Evolutionary conservation across 1,284 basidiomycete species (phyloP), one percentile per base, ranked within the genome.

Genomic region (Ceratobasidium sp.): DNA sequence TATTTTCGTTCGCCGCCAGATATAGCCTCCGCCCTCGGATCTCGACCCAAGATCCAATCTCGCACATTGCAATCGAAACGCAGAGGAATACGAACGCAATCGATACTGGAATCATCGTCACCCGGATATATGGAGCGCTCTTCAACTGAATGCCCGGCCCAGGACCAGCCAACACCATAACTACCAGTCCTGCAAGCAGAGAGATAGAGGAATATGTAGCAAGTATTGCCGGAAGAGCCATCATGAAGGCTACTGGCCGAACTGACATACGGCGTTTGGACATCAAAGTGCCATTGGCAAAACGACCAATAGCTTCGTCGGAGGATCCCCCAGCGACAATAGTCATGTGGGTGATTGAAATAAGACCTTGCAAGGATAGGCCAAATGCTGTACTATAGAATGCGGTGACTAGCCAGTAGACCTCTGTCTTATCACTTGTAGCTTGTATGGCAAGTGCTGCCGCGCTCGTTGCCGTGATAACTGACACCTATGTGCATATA

Each of bases 341-440:
- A 4, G 61, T 63, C 26, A 32, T 28, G 13, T 49, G 41, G 7
- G 57, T 59, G 35, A 59, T 44, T 6, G 41, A 26, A 11, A 59
- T 44, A 14, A 59, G 57, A 16, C 61, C 61, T 30, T 63, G 43
- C 18, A 63, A 26, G 14, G 61, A 63, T 30, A 63, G 41, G 14
- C 61, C 61, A 18, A 63, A 63, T n/a, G 61, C 61, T 3, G 32
- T 47, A 28, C 61, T 63, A 16, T 63, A 63, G 30, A 63, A 63
- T n/a, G 61, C 23, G 8, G 61, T 63, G 30, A 63, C 61, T 28
- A 63, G 61, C 61, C 44, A 63, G 18, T 63, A 47, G 28, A 63
- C 32, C 9, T 47, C 28, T 13, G 28, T 21, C 13, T 18, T 41
- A 8, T 8, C 5, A 26, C 46, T 41, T 14, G 32, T 35, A 5